A percentile compares a stretch with the other conserved stretches of the same genome.
Evolutionary conservation across 192 early-diverging fungal species (phyloP).

Genomic region (Podila verticillata): DNA sequence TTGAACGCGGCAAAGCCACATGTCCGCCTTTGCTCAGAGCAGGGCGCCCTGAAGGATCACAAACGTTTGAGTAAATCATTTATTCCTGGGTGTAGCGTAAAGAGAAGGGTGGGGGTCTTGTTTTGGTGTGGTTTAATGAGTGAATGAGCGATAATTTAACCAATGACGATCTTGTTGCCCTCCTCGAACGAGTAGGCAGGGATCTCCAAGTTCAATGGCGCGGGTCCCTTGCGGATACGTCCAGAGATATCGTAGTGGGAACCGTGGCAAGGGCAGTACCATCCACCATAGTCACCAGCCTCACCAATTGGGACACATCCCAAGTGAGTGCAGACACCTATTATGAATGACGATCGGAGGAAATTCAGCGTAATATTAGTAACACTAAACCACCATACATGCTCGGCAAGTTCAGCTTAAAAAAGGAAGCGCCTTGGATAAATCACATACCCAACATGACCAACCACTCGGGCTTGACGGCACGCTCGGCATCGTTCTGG

Average conservation of each 20-base stretch:
- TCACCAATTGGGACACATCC: constrained; percentile 99
- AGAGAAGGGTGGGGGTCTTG: constrained; percentile 3
- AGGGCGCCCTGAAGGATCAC: no score
- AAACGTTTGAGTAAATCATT: no score
- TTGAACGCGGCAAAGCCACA: background rate
- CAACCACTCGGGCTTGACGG: constrained; percentile 94
- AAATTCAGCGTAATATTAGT: background rate
- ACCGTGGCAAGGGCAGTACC: constrained; percentile 99
- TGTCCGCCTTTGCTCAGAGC: no score
- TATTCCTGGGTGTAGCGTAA: background rate
- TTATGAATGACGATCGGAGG: constrained; percentile 49
- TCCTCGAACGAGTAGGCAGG: constrained; percentile 72
- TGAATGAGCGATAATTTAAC: constrained; percentile 63
- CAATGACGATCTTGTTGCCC: constrained; percentile 82
- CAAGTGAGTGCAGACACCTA: constrained; percentile 69
- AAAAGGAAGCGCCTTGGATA: constrained; percentile 15
- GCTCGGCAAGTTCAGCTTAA: constrained; percentile 65
- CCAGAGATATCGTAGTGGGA: constrained; percentile 99
- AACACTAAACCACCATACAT: constrained; percentile 67
- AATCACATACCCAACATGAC: constrained; percentile 91
- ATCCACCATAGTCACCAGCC: constrained; percentile 97
- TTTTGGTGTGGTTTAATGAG: background rate
- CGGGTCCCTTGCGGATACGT: constrained; percentile 97
- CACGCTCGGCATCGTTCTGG: constrained; percentile 90
- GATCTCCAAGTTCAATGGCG: constrained; percentile 98